phyloP scores from a whole-genome alignment of 345 rosid species.

The Fremontodendron californicum region DNA sequence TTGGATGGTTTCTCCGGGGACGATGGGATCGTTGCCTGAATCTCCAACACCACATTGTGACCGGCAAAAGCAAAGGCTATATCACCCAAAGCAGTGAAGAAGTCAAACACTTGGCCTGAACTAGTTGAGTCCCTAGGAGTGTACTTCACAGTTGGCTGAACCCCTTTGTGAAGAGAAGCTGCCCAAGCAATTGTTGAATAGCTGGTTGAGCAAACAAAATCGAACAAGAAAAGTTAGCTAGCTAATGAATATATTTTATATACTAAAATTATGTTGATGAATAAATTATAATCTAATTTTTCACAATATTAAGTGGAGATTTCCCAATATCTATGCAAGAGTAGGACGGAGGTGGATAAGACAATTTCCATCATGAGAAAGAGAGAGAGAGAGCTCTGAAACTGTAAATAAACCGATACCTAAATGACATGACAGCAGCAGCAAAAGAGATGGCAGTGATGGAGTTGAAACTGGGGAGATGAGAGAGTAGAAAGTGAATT shows the following conservation, averaged over 20 bases:
- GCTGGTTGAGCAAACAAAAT: background rate
- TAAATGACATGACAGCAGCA: constrained; percentile 1
- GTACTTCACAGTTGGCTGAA: background rate
- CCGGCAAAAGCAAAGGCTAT: constrained; percentile 62
- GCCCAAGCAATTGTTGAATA: constrained; percentile 12
- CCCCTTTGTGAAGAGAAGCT: background rate
- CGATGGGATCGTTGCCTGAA: constrained; percentile 64
- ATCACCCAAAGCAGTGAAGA: constrained; percentile 35
- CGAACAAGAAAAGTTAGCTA: background rate
- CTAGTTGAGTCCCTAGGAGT: background rate
- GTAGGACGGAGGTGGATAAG: too few relatives aligned
- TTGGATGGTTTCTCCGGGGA: constrained; percentile 48
- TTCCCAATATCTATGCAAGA: too few relatives aligned
- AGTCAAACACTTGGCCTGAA: constrained; percentile 15
- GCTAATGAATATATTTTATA: background rate
- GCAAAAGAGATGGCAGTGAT: background rate
- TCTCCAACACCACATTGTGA: constrained; percentile 60
- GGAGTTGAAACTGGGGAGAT: constrained; percentile 14
- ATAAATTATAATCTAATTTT: too few relatives aligned
- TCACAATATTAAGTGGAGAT: too few relatives aligned
- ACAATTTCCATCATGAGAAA: too few relatives aligned
- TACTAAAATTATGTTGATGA: too few relatives aligned
- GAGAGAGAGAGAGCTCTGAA: too few relatives aligned
- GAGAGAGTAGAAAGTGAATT: background rate
- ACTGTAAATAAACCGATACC: too few relatives aligned